Percentiles rank a stretch among this genome's conserved stretches.
These are phyloP conservation scores for Bipolaris zeicola DNA, from an alignment of 2,329 filamentous ascomycete species.

Conservation along the genomic window DNA sequence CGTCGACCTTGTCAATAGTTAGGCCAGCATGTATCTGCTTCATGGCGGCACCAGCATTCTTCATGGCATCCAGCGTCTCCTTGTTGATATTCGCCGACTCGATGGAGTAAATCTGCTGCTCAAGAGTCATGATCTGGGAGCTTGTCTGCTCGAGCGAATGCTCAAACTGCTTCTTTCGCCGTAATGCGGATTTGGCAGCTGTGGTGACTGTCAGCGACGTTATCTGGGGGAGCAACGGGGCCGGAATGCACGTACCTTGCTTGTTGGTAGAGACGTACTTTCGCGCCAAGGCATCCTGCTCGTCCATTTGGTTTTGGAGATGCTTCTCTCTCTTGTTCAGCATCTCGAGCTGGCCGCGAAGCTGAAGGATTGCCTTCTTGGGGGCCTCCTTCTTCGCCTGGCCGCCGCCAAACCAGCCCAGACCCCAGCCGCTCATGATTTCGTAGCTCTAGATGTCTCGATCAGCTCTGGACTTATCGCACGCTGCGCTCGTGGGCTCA, in stretches of 20 bases:
- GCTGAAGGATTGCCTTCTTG: slow-evolving; percentile 91
- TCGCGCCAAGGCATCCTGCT: slow-evolving; percentile 85
- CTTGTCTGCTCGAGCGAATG: slow-evolving; percentile 89
- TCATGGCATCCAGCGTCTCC: slow-evolving; percentile 93
- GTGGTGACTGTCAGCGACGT: slow-evolving; percentile 23
- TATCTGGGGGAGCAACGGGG: no score
- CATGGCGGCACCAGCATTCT: slow-evolving; percentile 89
- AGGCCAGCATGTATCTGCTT: slow-evolving; percentile 88
- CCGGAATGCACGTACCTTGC: slow-evolving; percentile 69
- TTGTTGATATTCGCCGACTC: slow-evolving; percentile 99
- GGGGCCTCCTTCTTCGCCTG: slow-evolving; percentile 88
- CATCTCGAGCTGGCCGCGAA: slow-evolving; percentile 94
- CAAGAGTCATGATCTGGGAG: slow-evolving; percentile 87
- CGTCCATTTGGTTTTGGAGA: slow-evolving; percentile 87
- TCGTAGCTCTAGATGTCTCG: slow-evolving; percentile 1
- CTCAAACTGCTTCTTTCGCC: slow-evolving; percentile 94
- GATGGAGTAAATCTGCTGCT: slow-evolving; percentile 95
- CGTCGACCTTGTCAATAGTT: slow-evolving; percentile 92
- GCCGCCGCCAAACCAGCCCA: slow-evolving; percentile 85
- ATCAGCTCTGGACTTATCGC: slow-evolving; percentile 5
- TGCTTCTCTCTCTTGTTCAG: slow-evolving; percentile 95
- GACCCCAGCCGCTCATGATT: slow-evolving; percentile 54
- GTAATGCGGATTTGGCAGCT: slow-evolving; percentile 89
- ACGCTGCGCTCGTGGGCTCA: slow-evolving; percentile 2
- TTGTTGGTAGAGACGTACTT: slow-evolving; percentile 92